Evolutionary conservation across 345 rosid species (phyloP), one percentile per base, ranked within the genome.

Genomic region (Dimocarpus longan): DNA sequence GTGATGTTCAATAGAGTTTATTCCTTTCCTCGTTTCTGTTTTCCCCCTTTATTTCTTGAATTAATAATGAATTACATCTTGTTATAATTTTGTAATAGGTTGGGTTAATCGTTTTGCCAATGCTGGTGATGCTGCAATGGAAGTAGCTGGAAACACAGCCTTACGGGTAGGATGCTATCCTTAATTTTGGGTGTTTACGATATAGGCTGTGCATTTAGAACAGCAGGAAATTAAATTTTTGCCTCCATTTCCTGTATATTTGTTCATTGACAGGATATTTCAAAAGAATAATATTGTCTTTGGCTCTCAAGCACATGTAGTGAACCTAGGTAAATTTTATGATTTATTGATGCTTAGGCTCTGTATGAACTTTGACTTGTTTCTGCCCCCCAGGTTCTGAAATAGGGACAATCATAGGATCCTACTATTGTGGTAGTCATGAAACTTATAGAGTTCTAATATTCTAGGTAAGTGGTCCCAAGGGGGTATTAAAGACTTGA

Each of bases 21-120:
- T 32, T 70, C 15, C 28, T 3, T 16, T 16, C 59, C 10, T 37
- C 12, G 15, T 70, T 71, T 70, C 40, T 19, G 48, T 18, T 65
- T 24, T 48, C 18, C 32, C 22, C 9, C 54, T 19, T 66, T 16
- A 48, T 50, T 24, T 40, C 54, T 28, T 42, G 54, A 60, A 71
- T 15, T 68, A 68, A 50, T 46, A 28, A 56, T 80, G 5, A 22
- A 21, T 39, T 75, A 78, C 26, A 22, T 76, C 12, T 42, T 77
- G 71, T 56, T 60, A 42, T 80, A 28, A 37, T 65, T 79, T 76
- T 81, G n/a, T 69, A 73, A 82, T 88, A 97, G 99, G 95, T 84
- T 97, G 99, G 99, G 95, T 94, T 50, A 94, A 97, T 88, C 96
- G 98, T 22, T 97, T 94, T 92, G 98, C 99, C 16, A 82, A 92